Conservation (phyloP, 768 basidiomycete genomes). For the Vishniacozyma victoriae region DNA sequence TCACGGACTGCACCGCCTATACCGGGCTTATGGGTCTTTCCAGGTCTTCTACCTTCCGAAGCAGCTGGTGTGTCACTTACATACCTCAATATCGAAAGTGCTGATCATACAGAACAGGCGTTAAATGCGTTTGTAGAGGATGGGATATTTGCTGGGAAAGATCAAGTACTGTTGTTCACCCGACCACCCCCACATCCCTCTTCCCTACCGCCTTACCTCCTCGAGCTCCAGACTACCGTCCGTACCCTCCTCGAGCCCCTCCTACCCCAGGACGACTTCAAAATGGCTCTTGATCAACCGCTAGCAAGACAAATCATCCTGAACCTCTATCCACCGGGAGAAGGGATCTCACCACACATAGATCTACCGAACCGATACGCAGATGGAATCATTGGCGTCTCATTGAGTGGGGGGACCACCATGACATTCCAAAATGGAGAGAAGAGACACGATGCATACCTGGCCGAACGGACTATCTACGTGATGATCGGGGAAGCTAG, state of each 20-base stretch:
- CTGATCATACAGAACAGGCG: slow-evolving; percentile 10
- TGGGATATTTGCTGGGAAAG: slow-evolving; percentile 47
- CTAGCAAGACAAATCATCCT: slow-evolving; percentile 75
- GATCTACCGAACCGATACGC: slow-evolving; percentile 78
- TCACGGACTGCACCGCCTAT: slow-evolving; percentile 19
- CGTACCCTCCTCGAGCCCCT: slow-evolving; percentile 52
- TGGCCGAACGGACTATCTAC: slow-evolving; percentile 69
- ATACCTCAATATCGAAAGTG: background rate
- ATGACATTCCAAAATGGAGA: slow-evolving; percentile 59
- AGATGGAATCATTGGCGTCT: slow-evolving; percentile 84
- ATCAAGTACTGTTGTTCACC: slow-evolving; percentile 86
- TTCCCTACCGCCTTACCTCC: slow-evolving; percentile 58
- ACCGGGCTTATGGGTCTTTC: slow-evolving; percentile 38
- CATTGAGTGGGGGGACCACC: slow-evolving; percentile 68
- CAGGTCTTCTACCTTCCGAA: slow-evolving; percentile 13
- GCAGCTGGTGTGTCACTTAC: slow-evolving; percentile 21
- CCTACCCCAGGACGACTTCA: slow-evolving; percentile 54
- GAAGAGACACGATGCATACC: slow-evolving; percentile 53
- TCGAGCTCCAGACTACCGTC: slow-evolving; percentile 55
- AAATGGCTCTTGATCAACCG: slow-evolving; percentile 40
- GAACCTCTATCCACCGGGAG: slow-evolving; percentile 80
- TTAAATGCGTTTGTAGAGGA: slow-evolving; percentile 17
- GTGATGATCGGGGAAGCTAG: slow-evolving; percentile 75
- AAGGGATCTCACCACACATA: slow-evolving; percentile 82
- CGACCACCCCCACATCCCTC: slow-evolving; percentile 45